A percentile compares a stretch with the other conserved stretches of the same genome.
These are phyloP conservation scores for Pseudogymnoascus sp. DNA, from an alignment of 2,329 filamentous ascomycete genomes.

Conservation along the genomic window DNA sequence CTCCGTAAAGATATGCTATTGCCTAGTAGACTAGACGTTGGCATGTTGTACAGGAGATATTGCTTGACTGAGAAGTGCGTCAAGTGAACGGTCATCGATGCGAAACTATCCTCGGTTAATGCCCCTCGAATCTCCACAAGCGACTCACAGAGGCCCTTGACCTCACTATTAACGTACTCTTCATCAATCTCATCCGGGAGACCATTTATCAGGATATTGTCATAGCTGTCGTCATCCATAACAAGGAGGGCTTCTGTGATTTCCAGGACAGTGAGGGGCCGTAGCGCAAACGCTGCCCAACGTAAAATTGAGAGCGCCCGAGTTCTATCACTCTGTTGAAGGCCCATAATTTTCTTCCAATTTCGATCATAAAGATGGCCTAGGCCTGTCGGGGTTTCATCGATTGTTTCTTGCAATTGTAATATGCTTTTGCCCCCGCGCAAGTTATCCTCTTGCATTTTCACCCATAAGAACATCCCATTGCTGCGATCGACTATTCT, in stretches of 20 bases:
- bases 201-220: constrained; percentile 19
- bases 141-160: constrained; percentile 25
- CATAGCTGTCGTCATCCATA: constrained; percentile 13
- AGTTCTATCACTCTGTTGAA: constrained; percentile 11
- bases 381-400: background rate
- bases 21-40: background rate
- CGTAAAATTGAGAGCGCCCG: constrained; percentile 17
- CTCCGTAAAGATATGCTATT: background rate
- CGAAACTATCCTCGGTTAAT: background rate
- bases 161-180: constrained; percentile 26
- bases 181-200: constrained; percentile 25
- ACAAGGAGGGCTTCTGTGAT: constrained; percentile 18
- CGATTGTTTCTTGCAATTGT: background rate
- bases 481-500: background rate
- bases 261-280: constrained; percentile 18
- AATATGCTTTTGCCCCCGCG: background rate
- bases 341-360: constrained; percentile 10
- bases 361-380: background rate
- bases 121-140: constrained; percentile 24
- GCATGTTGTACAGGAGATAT: constrained; percentile 13
- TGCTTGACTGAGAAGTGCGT: constrained; percentile 20
- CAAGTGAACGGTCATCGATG: constrained; percentile 17
- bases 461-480: background rate
- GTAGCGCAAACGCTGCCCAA: constrained; percentile 17
- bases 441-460: background rate